Percentiles rank a stretch among this genome's conserved stretches.
phyloP scores from a whole-genome alignment of 495 filamentous ascomycete species.

The Tuber indicum region DNA sequence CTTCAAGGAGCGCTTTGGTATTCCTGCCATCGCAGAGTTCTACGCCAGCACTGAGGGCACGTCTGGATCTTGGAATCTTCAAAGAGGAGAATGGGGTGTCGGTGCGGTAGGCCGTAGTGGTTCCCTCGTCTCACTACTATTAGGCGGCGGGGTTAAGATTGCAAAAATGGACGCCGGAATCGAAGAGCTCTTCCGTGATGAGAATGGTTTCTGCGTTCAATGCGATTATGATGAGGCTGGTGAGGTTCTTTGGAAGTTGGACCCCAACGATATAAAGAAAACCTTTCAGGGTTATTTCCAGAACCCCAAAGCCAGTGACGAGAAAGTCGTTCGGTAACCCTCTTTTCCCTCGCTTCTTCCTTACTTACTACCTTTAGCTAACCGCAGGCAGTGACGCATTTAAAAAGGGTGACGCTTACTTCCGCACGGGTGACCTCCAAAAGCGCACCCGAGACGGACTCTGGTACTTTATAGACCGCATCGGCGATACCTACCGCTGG shows the following conservation, averaged over 20 bases:
- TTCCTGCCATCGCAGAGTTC: slow-evolving; percentile 77
- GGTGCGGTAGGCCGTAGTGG: slow-evolving; percentile 82
- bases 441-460: slow-evolving; percentile 63
- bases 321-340: slow-evolving; percentile 61
- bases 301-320: slow-evolving; percentile 64
- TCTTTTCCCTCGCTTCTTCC: neutral
- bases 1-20: slow-evolving; percentile 81
- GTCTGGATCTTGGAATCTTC: slow-evolving; percentile 65
- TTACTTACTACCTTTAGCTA: neutral
- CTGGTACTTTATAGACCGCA: slow-evolving; percentile 79
- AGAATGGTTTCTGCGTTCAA: slow-evolving; percentile 60
- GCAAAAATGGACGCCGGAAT: slow-evolving; percentile 68
- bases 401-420: slow-evolving; percentile 74
- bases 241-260: slow-evolving; percentile 70
- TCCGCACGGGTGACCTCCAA: slow-evolving; percentile 79
- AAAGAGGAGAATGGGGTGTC: slow-evolving; percentile 63
- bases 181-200: slow-evolving; percentile 63
- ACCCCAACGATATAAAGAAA: slow-evolving; percentile 55
- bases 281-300: slow-evolving; percentile 84
- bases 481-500: slow-evolving; percentile 94
- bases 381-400: slow-evolving; percentile 53
- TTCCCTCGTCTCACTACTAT: slow-evolving; percentile 51
- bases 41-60: slow-evolving; percentile 83
- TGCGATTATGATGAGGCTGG: slow-evolving; percentile 61
- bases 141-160: slow-evolving; percentile 51